Percentiles rank a stretch among this genome's conserved stretches.
These are phyloP conservation scores for Ligustrum vulgare DNA, from an alignment of 257 asterid species.

Conservation along the genomic window DNA sequence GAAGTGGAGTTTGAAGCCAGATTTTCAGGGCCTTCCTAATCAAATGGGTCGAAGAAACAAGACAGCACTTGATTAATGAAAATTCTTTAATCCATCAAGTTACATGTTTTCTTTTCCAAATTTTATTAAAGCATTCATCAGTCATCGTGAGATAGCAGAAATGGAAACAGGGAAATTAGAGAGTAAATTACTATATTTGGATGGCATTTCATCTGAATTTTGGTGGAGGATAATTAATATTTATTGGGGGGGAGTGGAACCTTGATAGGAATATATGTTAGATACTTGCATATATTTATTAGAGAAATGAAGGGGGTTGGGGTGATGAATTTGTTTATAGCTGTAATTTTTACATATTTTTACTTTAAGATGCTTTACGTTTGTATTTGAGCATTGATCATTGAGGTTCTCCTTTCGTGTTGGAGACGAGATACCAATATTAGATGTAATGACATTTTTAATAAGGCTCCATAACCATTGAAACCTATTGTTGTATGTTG, in stretches of 20 bases:
- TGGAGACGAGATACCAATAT: not conserved
- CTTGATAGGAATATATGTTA: conserved; percentile 1
- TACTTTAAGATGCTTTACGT: not conserved
- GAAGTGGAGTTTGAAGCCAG: conserved; percentile 83
- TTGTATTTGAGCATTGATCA: not conserved
- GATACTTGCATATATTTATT: not conserved
- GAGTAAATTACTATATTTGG: not conserved
- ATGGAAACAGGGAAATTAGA: not conserved
- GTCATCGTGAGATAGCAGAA: not conserved
- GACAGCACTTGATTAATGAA: conserved; percentile 8
- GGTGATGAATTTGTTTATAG: not conserved
- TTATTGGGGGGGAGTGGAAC: not conserved
- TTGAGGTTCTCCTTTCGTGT: not conserved
- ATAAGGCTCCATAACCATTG: not conserved
- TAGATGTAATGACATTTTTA: not conserved
- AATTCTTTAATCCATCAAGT: not conserved
- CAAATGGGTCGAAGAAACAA: conserved; percentile 22
- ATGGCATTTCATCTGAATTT: not conserved
- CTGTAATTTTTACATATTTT: not conserved
- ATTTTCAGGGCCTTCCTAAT: conserved; percentile 69
- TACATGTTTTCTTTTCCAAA: not conserved
- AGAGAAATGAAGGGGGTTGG: not conserved
- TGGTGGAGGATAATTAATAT: not conserved
- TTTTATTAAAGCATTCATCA: not conserved
- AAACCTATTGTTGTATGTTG: not conserved